Evolutionary conservation across 345 rosid species (phyloP).

Genomic region (Eucalyptus erythrocorys): DNA sequence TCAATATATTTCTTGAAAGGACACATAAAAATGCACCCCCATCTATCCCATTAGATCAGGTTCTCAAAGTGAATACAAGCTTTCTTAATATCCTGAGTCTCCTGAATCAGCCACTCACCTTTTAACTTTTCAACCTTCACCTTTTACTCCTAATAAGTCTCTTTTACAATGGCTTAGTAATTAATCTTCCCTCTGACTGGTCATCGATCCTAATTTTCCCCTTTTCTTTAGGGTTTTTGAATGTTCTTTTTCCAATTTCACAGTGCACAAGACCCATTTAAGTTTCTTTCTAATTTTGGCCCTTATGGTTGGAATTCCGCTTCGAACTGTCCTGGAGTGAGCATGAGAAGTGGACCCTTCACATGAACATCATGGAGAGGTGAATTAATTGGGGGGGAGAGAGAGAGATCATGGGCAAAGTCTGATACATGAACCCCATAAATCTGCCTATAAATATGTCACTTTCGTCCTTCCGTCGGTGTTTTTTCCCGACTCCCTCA

Average conservation of each 20-base stretch:
- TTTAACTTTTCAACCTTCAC: not conserved
- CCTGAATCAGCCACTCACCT: not conserved
- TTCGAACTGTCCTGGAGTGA: not conserved
- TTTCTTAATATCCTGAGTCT: not conserved
- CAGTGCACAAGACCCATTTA: not conserved
- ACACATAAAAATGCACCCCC: not conserved
- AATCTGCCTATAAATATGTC: not conserved
- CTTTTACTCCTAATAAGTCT: not conserved
- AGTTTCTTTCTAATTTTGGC: not conserved
- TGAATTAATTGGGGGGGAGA: not conserved
- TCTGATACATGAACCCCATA: not conserved
- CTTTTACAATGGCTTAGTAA: not conserved
- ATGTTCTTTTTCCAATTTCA: not conserved
- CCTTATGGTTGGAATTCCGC: not conserved
- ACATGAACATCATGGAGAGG: not conserved
- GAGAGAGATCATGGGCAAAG: not conserved
- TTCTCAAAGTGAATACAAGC: not conserved
- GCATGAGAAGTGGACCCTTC: not conserved
- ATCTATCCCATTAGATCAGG: not conserved
- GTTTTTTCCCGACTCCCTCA: not conserved
- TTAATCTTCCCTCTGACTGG: not conserved
- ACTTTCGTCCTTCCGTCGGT: not conserved
- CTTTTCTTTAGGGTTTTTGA: not conserved
- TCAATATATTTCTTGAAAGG: not conserved
- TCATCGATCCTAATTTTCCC: not conserved